Percentiles rank a stretch among this genome's conserved stretches.
These are phyloP conservation scores for Phialophora tarda DNA, from an alignment of 2,329 filamentous ascomycete species.

Conservation along the genomic window DNA sequence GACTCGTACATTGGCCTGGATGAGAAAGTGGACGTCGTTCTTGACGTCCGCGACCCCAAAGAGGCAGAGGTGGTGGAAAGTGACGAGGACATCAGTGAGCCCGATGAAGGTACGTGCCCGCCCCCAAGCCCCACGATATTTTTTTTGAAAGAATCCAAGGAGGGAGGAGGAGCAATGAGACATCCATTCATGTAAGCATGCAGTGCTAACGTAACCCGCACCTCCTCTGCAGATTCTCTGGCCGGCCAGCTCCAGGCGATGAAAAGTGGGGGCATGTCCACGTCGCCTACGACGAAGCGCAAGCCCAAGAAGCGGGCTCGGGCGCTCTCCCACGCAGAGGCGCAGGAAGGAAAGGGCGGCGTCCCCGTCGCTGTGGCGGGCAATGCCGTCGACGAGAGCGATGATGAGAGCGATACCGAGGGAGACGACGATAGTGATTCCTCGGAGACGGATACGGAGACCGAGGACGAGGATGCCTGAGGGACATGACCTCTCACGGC, in stretches of 20 bases:
- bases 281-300: slow-evolving; percentile 61
- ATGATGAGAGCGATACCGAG: slow-evolving; percentile 66
- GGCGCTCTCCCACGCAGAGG: not conserved
- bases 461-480: slow-evolving; percentile 66
- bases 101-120: slow-evolving; percentile 82
- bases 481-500: not conserved
- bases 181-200: too few relatives aligned
- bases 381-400: slow-evolving; percentile 65
- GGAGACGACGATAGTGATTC: slow-evolving; percentile 65
- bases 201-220: slow-evolving; percentile 1
- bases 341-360: slow-evolving; percentile 65
- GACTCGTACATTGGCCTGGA: slow-evolving; percentile 97
- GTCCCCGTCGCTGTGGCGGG: slow-evolving; percentile 54
- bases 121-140: not conserved
- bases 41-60: slow-evolving; percentile 85
- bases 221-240: slow-evolving; percentile 69
- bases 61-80: slow-evolving; percentile 76
- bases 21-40: slow-evolving; percentile 84
- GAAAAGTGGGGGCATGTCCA: slow-evolving; percentile 66
- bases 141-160: not conserved
- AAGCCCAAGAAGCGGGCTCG: slow-evolving; percentile 52
- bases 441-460: slow-evolving; percentile 71
- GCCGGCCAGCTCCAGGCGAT: slow-evolving; percentile 89
- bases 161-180: too few relatives aligned
- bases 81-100: slow-evolving; percentile 94